These are phyloP conservation scores for Trichopus zeylanicus DNA, from an alignment of 116 monocot genomes.

Conservation along the genomic window DNA sequence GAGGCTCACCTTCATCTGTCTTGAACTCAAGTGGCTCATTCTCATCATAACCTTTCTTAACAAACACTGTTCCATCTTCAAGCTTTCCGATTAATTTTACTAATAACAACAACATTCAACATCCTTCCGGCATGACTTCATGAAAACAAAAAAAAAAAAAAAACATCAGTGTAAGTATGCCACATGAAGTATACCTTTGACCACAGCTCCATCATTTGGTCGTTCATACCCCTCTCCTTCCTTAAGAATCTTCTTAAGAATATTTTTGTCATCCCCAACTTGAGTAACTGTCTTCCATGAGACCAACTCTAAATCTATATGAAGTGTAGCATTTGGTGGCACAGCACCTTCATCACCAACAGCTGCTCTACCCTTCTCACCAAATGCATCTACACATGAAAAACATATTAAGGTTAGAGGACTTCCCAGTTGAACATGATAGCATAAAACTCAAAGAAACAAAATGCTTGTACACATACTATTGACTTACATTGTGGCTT, in stretches of 20 bases:
- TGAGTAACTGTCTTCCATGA: conserved; percentile 93
- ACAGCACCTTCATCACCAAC: conserved; percentile 58
- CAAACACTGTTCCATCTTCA: conserved; percentile 70
- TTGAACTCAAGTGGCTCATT: conserved; percentile 71
- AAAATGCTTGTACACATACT: not conserved
- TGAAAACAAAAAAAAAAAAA: not conserved
- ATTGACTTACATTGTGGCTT: conserved; percentile 70
- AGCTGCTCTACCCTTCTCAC: conserved; percentile 72
- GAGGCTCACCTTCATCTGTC: conserved; percentile 66
- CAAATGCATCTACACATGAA: conserved; percentile 71
- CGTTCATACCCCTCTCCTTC: conserved; percentile 87
- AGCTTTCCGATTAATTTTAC: conserved; percentile 84
- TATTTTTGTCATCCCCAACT: conserved; percentile 80
- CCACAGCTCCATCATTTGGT: conserved; percentile 91
- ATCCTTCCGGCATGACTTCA: too few relatives aligned
- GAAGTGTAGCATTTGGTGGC: conserved; percentile 62
- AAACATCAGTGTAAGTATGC: not conserved
- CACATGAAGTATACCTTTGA: conserved; percentile 43
- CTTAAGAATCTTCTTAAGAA: conserved; percentile 78
- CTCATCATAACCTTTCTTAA: conserved; percentile 70
- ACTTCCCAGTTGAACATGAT: not conserved
- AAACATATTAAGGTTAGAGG: not conserved
- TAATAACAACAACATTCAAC: conserved; percentile 10
- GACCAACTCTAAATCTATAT: conserved; percentile 69
- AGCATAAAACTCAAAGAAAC: not conserved